Evolutionary conservation across 2,329 filamentous ascomycete genomes (phyloP).

Genomic region (Colletotrichum musicola): DNA sequence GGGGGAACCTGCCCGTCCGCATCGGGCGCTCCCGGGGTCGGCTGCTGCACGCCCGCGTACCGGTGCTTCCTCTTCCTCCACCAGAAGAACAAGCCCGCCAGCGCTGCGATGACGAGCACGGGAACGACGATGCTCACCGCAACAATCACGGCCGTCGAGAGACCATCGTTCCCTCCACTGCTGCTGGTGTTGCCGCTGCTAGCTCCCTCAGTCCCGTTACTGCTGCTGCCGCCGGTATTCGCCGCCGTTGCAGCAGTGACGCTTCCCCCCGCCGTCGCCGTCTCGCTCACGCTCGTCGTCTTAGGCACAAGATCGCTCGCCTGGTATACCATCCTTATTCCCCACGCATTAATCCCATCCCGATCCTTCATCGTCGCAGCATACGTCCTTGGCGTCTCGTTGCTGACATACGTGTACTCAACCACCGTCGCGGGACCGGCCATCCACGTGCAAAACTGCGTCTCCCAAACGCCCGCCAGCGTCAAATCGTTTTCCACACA

Average conservation of each 20-base stretch:
- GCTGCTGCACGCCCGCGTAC: constrained; percentile 31
- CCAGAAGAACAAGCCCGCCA: constrained; percentile 29
- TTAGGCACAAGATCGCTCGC: constrained; percentile 38
- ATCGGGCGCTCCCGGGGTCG: not conserved
- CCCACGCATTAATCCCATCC: constrained; percentile 42
- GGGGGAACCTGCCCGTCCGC: constrained; percentile 4
- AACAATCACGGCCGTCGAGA: constrained; percentile 21
- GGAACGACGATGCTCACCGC: constrained; percentile 21
- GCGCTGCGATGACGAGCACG: constrained; percentile 19
- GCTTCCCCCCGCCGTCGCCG: not conserved
- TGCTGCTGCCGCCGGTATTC: not conserved
- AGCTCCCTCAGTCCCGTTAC: not conserved
- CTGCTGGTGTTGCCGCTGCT: not conserved
- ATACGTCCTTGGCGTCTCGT: constrained; percentile 31
- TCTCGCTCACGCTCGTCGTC: not conserved
- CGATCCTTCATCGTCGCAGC: constrained; percentile 35
- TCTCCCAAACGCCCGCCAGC: constrained; percentile 37
- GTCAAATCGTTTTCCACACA: constrained; percentile 42
- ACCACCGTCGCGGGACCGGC: constrained; percentile 37
- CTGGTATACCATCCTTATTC: constrained; percentile 45
- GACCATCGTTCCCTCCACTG: not conserved
- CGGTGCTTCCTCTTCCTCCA: constrained; percentile 29
- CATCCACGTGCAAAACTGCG: constrained; percentile 44
- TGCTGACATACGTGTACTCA: constrained; percentile 34
- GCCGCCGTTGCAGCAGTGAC: not conserved